Evolutionary conservation across 2,329 filamentous ascomycete species (phyloP), one percentile per base, ranked within the genome.

Genomic region (Cercospora beticola): DNA sequence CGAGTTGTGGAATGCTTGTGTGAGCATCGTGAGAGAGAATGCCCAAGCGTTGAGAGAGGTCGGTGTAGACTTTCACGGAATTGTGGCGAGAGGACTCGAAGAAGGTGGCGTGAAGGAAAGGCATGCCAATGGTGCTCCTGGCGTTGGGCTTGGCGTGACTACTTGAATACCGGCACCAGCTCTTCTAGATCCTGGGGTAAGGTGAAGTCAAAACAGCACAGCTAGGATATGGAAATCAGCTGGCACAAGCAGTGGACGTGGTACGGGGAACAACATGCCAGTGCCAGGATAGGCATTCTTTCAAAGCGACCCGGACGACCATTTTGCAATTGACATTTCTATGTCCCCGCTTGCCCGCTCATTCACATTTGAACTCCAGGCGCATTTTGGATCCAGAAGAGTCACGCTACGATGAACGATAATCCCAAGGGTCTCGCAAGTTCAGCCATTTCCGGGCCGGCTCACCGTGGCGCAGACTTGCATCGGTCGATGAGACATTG

Each of bases 41-140:
- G 92, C 92, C 0, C 85, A 84, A 68, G 89, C 95, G 83, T 82
- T 99, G 68, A 86, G 87, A 5, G 92, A 96, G 69, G 94, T 97
- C 23, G 94, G 94, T 0, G 82, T 99, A 33, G 94, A 99, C 79
- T 98, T 99, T 78, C 88, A 87, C 66, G 92, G 92, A 73, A 81
- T 98, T 66, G 89, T 97, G 14, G 92, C 91, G 16, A 85, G 85
- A 72, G 88, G 86, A 18, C 57, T 75, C 16, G 64, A 70, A 28
- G 59, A 33, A 30, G 23, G 58, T n/a, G 63, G 30, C 16, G 58
- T 62, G 14, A 64, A 58, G 31, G 12, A 26, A 43, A 40, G 60
- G 30, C 30, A 23, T 33, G 46, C 28, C 12, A 63, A 69, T 46
- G 61, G 28, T 30, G 54, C 43, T 12, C 36, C 43, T 23, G 56